Evolutionary conservation across 1,284 basidiomycete species (phyloP).

Genomic region (Ustilago trichophora): DNA sequence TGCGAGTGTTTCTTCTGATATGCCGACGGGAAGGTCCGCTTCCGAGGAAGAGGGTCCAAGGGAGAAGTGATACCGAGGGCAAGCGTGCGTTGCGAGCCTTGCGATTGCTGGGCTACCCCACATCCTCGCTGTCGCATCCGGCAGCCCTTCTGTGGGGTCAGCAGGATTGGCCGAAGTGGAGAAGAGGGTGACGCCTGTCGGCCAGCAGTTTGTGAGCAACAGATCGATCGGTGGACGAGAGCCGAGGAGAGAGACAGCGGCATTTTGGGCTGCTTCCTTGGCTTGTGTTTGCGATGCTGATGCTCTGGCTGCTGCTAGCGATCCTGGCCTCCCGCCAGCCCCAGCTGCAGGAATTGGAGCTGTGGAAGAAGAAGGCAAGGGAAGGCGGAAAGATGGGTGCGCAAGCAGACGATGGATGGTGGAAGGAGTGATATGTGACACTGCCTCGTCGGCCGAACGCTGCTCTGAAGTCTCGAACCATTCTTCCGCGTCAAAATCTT

Average conservation of each 20-base stretch:
- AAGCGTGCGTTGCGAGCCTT: constrained; percentile 30
- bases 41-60: constrained; percentile 29
- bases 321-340: constrained; percentile 29
- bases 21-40: constrained; percentile 22
- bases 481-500: constrained; percentile 9
- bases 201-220: constrained; percentile 59
- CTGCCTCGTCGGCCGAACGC: constrained; percentile 4
- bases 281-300: constrained; percentile 22
- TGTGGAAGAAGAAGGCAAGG: background rate
- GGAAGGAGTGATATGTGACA: constrained; percentile 25
- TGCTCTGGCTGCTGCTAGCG: constrained; percentile 48
- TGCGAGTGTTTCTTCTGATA: constrained; percentile 12
- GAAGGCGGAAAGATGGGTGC: constrained; percentile 33
- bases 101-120: constrained; percentile 58
- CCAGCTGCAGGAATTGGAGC: background rate
- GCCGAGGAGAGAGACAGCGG: constrained; percentile 11
- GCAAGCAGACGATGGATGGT: constrained; percentile 36
- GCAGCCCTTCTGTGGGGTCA: constrained; percentile 25
- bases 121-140: constrained; percentile 35
- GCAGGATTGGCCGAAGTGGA: constrained; percentile 7
- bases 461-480: constrained; percentile 15
- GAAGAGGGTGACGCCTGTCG: constrained; percentile 51
- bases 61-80: constrained; percentile 61
- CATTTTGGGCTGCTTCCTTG: constrained; percentile 8
- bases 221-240: constrained; percentile 54